Evolutionary conservation across 106 monocot genomes (phyloP), one percentile per base, ranked within the genome.

Genomic region (Dendrobium chrysotoxum): DNA sequence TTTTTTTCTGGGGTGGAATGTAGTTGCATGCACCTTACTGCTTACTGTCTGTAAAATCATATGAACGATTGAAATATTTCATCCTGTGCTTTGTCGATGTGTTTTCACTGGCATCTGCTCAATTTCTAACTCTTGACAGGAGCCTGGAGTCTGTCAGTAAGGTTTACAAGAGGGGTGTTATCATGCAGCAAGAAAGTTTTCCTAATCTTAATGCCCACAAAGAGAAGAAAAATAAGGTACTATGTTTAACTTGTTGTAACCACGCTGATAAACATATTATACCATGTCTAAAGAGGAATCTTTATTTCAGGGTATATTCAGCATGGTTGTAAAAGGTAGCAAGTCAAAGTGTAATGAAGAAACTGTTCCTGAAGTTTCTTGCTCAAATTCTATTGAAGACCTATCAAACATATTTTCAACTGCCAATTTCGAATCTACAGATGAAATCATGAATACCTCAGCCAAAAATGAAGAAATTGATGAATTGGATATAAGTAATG

Each of bases 151-250:
- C 67, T 53, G 80, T 90, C 78, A 88, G 64, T 61, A 81, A 80
- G 45, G 86, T 95, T 40, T 90, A 90, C 75, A 83, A 77, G 47
- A 85, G 79, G 50, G 84, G 81, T 66, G 20, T 79, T 53, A 57
- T 21, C 31, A 64, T 68, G 16, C 31, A 18, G 76, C 71, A 79
- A 75, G 85, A 84, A 81, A 86, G 83, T 30, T 57, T 28, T 84
- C 79, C 82, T 16, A 75, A 47, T 58, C 53, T 31, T 58, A 87
- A 73, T 58, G 38, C 50, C 30, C 80, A 80, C n/a, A 88, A 88
- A 85, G 92, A 92, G 79, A 92, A 92, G 84, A 95, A 87, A 83
- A 89, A 61, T 61, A 61, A 84, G 95, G 95, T 95, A 85, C 64
- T 3, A 28, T n/a, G 6, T 55, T 68, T 6, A 77, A n/a, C 21